Evolutionary conservation across 495 filamentous ascomycete genomes (phyloP).

Genomic region (Penicillium lagena): DNA sequence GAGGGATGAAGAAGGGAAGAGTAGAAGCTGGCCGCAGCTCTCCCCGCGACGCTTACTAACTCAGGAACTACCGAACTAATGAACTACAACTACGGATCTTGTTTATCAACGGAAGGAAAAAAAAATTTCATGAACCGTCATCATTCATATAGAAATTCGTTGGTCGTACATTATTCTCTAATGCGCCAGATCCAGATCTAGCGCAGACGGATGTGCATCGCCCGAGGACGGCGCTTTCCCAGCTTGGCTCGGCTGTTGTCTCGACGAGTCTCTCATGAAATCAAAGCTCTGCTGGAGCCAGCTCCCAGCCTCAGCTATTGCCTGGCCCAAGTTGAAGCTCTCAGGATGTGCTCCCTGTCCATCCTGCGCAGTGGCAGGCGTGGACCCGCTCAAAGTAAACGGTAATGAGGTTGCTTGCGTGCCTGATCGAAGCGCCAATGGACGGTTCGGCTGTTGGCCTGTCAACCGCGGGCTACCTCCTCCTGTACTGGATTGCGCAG

Average conservation of each 20-base stretch:
- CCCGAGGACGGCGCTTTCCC: slow-evolving; percentile 13
- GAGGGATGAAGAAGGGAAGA: slow-evolving; percentile 11
- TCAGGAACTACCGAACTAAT: too few relatives aligned
- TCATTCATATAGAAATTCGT: too few relatives aligned
- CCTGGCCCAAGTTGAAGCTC: slow-evolving; percentile 35
- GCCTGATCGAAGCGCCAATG: neutral
- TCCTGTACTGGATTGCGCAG: neutral
- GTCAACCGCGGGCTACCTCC: neutral
- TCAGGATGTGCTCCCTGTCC: slow-evolving; percentile 26
- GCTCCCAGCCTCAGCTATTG: slow-evolving; percentile 38
- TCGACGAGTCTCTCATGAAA: slow-evolving; percentile 19
- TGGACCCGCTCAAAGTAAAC: slow-evolving; percentile 27
- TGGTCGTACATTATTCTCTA: too few relatives aligned
- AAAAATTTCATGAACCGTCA: too few relatives aligned
- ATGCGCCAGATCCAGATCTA: neutral
- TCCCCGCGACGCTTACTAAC: too few relatives aligned
- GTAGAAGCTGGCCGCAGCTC: slow-evolving; percentile 10
- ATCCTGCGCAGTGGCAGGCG: slow-evolving; percentile 30
- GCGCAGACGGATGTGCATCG: too few relatives aligned
- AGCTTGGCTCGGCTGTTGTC: slow-evolving; percentile 14
- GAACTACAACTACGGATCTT: too few relatives aligned
- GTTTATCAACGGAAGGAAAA: too few relatives aligned
- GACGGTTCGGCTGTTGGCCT: neutral
- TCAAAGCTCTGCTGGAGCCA: slow-evolving; percentile 41
- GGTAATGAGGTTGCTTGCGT: slow-evolving; percentile 15